Evolutionary conservation across 2,329 filamentous ascomycete genomes (phyloP).

Genomic region (Xylariaceae sp.): DNA sequence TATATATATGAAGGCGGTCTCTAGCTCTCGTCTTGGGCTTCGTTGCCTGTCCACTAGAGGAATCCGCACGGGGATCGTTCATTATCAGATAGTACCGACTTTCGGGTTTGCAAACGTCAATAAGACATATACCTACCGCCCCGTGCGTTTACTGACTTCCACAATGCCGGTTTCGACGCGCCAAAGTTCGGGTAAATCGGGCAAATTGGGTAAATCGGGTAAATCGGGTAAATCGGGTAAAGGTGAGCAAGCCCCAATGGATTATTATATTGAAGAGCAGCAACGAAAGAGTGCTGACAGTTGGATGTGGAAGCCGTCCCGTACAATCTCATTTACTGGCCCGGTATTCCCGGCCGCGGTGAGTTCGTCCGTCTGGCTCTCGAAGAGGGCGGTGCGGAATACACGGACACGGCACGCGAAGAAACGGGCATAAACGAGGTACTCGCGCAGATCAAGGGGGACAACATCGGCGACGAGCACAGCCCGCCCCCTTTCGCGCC

Average conservation of each 20-base stretch:
- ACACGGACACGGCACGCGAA: constrained; percentile 52
- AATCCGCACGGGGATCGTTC: background rate
- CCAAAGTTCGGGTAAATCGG: constrained; percentile 36
- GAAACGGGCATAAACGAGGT: constrained; percentile 49
- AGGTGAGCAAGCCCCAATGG: constrained; percentile 1
- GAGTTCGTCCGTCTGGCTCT: constrained; percentile 68
- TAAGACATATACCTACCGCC: background rate
- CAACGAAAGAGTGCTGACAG: background rate
- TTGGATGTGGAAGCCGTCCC: constrained; percentile 32
- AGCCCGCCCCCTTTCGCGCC: constrained; percentile 64
- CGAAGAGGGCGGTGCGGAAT: constrained; percentile 60
- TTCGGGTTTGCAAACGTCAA: background rate
- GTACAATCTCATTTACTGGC: constrained; percentile 69
- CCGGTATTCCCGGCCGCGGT: constrained; percentile 64
- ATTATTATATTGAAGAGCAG: background rate
- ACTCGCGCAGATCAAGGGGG: constrained; percentile 39
- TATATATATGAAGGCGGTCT: background rate
- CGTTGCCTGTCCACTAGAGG: background rate
- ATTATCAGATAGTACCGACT: background rate
- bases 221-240: constrained; percentile 33
- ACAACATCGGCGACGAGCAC: constrained; percentile 42
- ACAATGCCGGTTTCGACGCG: constrained; percentile 32
- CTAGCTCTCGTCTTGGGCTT: background rate
- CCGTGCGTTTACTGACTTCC: background rate
- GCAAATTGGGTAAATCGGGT: no score